These are phyloP conservation scores for Penicillium sp. DNA, from an alignment of 2,329 filamentous ascomycete genomes.

Conservation along the genomic window DNA sequence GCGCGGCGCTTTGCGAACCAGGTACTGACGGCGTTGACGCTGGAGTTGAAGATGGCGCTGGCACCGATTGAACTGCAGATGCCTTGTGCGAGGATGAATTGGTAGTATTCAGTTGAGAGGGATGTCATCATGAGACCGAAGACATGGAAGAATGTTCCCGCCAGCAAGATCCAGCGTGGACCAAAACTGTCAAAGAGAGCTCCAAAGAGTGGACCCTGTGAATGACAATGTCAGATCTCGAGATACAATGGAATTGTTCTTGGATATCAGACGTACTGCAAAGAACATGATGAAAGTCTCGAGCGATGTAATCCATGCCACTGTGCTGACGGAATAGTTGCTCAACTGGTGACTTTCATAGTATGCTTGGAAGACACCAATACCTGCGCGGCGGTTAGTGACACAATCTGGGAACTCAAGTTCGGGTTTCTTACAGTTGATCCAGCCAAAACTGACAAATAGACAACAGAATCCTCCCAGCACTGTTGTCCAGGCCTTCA, in stretches of 20 bases:
- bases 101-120: constrained; percentile 51
- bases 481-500: constrained; percentile 43
- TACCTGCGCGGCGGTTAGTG: constrained; percentile 14
- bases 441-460: constrained; percentile 50
- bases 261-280: constrained; percentile 9
- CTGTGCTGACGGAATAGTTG: constrained; percentile 48
- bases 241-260: neutral
- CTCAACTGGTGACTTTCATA: constrained; percentile 49
- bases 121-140: constrained; percentile 56
- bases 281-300: constrained; percentile 27
- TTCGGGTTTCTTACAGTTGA: constrained; percentile 40
- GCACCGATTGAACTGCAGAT: constrained; percentile 50
- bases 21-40: constrained; percentile 34
- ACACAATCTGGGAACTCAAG: neutral
- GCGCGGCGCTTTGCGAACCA: constrained; percentile 53
- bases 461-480: constrained; percentile 44
- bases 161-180: constrained; percentile 49
- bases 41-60: constrained; percentile 47
- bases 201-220: constrained; percentile 55
- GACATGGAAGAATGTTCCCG: constrained; percentile 51
- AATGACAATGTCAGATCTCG: neutral
- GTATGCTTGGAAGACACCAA: constrained; percentile 46
- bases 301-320: constrained; percentile 59
- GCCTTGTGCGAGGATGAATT: constrained; percentile 52
- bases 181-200: constrained; percentile 60